Evolutionary conservation across 768 basidiomycete genomes (phyloP).

Genomic region (Serendipita indica): DNA sequence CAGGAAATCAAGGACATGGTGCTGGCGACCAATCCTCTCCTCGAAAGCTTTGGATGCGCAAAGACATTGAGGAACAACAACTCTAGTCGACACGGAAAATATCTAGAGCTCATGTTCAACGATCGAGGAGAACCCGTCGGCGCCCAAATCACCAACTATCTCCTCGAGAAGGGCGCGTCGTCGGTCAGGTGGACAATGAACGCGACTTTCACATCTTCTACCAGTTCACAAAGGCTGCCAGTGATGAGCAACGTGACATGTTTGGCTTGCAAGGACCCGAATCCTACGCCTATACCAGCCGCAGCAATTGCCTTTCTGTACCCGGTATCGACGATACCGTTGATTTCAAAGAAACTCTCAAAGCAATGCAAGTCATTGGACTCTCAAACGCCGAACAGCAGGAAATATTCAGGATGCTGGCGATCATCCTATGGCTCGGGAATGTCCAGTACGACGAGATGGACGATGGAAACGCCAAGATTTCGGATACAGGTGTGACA

Average conservation of each 20-base stretch:
- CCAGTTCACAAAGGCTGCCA: constrained; percentile 94
- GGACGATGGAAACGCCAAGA: constrained; percentile 75
- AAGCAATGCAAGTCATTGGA: constrained; percentile 89
- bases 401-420: constrained; percentile 88
- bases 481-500: constrained; percentile 74
- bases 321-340: constrained; percentile 76
- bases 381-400: constrained; percentile 70
- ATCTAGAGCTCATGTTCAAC: constrained; percentile 99
- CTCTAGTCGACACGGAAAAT: constrained; percentile 96
- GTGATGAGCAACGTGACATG: constrained; percentile 76
- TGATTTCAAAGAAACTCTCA: constrained; percentile 79
- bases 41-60: constrained; percentile 98
- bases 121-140: constrained; percentile 83
- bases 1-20: constrained; percentile 99
- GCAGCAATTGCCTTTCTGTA: constrained; percentile 85
- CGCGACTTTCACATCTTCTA: constrained; percentile 99
- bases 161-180: constrained; percentile 92
- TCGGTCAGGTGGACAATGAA: constrained; percentile 91
- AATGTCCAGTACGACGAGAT: constrained; percentile 82
- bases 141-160: constrained; percentile 96
- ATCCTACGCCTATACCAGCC: constrained; percentile 82
- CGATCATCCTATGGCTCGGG: constrained; percentile 87
- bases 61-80: constrained; percentile 99
- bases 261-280: constrained; percentile 95
- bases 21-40: constrained; percentile 87